Conservation (phyloP, 1,284 basidiomycete genomes). For the Boletus semigastroideus region DNA sequence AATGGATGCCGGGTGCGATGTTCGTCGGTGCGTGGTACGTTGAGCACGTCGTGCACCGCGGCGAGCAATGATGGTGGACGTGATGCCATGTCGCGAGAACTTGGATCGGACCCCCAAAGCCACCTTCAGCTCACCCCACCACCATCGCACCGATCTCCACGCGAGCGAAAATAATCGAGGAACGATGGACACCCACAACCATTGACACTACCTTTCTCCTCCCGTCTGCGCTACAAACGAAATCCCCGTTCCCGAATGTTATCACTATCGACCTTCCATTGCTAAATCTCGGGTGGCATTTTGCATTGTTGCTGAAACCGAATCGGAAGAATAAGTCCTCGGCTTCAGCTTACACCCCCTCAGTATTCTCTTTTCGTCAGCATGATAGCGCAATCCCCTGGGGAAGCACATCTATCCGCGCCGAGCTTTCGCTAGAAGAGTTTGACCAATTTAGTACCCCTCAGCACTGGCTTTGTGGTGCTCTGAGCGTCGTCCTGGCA, state of each 20-base stretch:
- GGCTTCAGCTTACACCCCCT: not conserved
- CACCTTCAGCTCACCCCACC: not conserved
- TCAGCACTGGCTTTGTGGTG: too few relatives aligned
- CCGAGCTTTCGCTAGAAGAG: slow-evolving; percentile 10
- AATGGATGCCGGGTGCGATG: slow-evolving; percentile 47
- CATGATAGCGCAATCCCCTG: slow-evolving; percentile 5
- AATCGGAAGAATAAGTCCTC: too few relatives aligned
- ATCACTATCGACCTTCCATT: slow-evolving; percentile 14
- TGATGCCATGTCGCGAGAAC: slow-evolving; percentile 8
- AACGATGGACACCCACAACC: slow-evolving; percentile 17
- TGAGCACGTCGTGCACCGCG: slow-evolving; percentile 29
- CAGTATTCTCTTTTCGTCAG: slow-evolving; percentile 13
- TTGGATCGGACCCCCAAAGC: not conserved
- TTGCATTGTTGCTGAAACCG: slow-evolving; percentile 13
- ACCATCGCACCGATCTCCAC: not conserved
- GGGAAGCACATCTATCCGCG: slow-evolving; percentile 15
- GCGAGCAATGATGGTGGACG: slow-evolving; percentile 26
- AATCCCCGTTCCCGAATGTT: not conserved
- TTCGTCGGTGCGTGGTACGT: slow-evolving; percentile 21
- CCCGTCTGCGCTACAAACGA: too few relatives aligned
- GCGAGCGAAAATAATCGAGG: slow-evolving; percentile 6
- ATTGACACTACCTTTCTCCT: slow-evolving; percentile 11
- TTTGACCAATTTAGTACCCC: too few relatives aligned
- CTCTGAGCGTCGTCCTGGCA: slow-evolving; percentile 1
- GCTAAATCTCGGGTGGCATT: slow-evolving; percentile 18